A percentile compares a stretch with the other conserved stretches of the same genome.
Evolutionary conservation across 1,284 basidiomycete genomes (phyloP).

Genomic region (Porphyrellus sp.): DNA sequence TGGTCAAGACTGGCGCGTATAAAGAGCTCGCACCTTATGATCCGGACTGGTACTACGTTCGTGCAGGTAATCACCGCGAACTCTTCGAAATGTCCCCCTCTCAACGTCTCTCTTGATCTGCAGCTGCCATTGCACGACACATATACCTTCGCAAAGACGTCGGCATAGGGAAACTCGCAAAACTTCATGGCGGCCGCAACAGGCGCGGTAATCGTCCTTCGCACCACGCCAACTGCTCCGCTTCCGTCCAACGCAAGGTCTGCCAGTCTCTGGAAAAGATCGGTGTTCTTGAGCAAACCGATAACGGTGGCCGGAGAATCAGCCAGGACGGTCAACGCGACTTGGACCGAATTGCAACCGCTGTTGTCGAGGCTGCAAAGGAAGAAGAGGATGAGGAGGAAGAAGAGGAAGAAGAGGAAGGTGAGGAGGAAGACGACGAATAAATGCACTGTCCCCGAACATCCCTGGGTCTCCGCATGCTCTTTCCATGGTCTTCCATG

Average conservation of each 20-base stretch:
- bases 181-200: conserved; percentile 96
- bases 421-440: conserved; percentile 60
- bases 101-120: conserved; percentile 1
- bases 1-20: conserved; percentile 97
- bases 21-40: conserved; percentile 99
- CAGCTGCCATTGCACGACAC: conserved; percentile 96
- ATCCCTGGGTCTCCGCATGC: conserved; percentile 18
- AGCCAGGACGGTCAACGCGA: conserved; percentile 97
- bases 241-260: conserved; percentile 86
- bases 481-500: conserved; percentile 19
- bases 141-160: conserved; percentile 99
- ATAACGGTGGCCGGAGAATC: conserved; percentile 95
- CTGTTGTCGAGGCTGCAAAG: conserved; percentile 85
- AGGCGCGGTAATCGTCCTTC: conserved; percentile 93
- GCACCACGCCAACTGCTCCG: conserved; percentile 88
- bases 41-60: conserved; percentile 99
- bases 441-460: conserved; percentile 36
- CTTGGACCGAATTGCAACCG: conserved; percentile 97
- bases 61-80: conserved; percentile 67
- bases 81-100: conserved; percentile 25
- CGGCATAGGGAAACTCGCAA: conserved; percentile 92
- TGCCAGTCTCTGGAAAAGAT: conserved; percentile 99
- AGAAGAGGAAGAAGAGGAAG: conserved; percentile 81
- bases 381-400: conserved; percentile 87
- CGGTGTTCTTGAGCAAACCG: conserved; percentile 91